A percentile compares a stretch with the other conserved stretches of the same genome.
Evolutionary conservation across 1,139 yeast genomes (phyloP).

Genomic region (Cylindricascospora bacillispora): DNA sequence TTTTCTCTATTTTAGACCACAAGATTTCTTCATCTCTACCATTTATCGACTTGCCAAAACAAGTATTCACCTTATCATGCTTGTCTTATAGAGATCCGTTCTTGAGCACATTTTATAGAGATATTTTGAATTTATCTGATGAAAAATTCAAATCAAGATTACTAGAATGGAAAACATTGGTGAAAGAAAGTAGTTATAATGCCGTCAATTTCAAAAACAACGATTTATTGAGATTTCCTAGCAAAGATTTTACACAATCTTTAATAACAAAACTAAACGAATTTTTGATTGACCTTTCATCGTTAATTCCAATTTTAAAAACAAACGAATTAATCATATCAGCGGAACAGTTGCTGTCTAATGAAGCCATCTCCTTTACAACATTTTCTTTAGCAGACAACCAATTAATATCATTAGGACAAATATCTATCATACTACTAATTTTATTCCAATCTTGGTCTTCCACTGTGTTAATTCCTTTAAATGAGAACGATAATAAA

Average conservation of each 20-base stretch:
- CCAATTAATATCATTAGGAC: slow-evolving; percentile 15
- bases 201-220: too few species aligned
- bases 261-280: slow-evolving; percentile 11
- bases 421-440: slow-evolving; percentile 14
- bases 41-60: not conserved
- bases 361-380: slow-evolving; percentile 12
- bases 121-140: not conserved
- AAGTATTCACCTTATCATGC: too few species aligned
- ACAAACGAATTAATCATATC: slow-evolving; percentile 9
- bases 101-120: not conserved
- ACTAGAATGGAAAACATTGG: not conserved
- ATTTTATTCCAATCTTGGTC: slow-evolving; percentile 16
- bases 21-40: not conserved
- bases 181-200: too few species aligned
- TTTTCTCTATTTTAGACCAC: slow-evolving; percentile 1
- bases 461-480: slow-evolving; percentile 15
- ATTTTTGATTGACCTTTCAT: slow-evolving; percentile 11
- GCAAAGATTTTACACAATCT: slow-evolving; percentile 9
- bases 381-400: slow-evolving; percentile 8
- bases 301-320: slow-evolving; percentile 15
- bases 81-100: not conserved
- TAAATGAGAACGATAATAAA: slow-evolving; percentile 14
- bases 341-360: slow-evolving; percentile 12
- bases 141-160: not conserved
- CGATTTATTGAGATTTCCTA: too few species aligned